These are phyloP conservation scores for Luzula sylvatica DNA, from an alignment of 176 grass and related monocot genomes.

Conservation along the genomic window DNA sequence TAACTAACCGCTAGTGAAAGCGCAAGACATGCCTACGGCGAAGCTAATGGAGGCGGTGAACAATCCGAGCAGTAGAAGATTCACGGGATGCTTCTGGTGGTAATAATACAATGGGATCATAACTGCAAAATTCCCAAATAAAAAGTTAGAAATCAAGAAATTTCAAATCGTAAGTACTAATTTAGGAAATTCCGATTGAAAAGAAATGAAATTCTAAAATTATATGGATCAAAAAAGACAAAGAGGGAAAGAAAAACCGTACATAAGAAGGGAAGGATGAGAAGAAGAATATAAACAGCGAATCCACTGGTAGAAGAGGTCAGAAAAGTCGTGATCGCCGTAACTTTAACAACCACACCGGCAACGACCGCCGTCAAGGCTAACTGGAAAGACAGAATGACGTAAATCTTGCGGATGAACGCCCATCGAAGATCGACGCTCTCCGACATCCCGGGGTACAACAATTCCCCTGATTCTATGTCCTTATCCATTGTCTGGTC, in stretches of 20 bases:
- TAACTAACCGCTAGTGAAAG: slow-evolving; percentile 70
- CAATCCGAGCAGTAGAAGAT: slow-evolving; percentile 51
- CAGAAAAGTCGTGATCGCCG: slow-evolving; percentile 63
- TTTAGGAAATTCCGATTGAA: not conserved
- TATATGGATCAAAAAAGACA: not conserved
- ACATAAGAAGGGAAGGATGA: slow-evolving; percentile 66
- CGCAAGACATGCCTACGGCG: slow-evolving; percentile 78
- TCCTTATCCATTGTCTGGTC: slow-evolving; percentile 46
- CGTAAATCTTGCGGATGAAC: slow-evolving; percentile 81
- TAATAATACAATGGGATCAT: slow-evolving; percentile 73
- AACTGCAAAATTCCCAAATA: slow-evolving; percentile 28
- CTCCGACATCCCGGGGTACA: slow-evolving; percentile 74
- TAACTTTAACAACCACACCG: slow-evolving; percentile 55
- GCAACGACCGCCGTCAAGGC: slow-evolving; percentile 53
- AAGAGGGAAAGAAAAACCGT: not conserved
- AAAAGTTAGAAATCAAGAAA: slow-evolving; percentile 2
- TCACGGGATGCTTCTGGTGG: slow-evolving; percentile 66
- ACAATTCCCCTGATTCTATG: slow-evolving; percentile 14
- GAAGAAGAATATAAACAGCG: slow-evolving; percentile 52
- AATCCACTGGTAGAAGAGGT: slow-evolving; percentile 38
- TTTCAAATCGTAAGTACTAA: not conserved
- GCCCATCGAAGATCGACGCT: slow-evolving; percentile 63
- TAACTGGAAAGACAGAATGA: slow-evolving; percentile 59
- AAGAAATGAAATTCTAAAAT: too few relatives aligned
- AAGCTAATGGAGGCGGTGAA: slow-evolving; percentile 77